A percentile compares a stretch with the other conserved stretches of the same genome.
Evolutionary conservation across 2,329 filamentous ascomycete genomes (phyloP).

Genomic region (Fusarium chlamydosporum): DNA sequence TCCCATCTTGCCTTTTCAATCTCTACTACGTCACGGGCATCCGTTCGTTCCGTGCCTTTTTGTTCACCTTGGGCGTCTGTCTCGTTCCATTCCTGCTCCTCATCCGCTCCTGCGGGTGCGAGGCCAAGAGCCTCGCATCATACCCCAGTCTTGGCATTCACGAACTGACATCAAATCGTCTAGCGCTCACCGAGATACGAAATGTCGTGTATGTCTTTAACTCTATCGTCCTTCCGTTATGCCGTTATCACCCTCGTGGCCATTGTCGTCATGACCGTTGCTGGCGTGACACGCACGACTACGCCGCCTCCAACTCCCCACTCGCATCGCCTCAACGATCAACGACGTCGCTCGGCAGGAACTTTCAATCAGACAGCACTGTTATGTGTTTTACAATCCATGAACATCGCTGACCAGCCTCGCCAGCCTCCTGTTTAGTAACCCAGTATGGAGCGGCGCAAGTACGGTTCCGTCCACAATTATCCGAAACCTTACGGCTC

Average conservation of each 20-base stretch:
- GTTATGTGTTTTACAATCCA: slow-evolving; percentile 5
- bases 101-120: slow-evolving; percentile 39
- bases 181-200: slow-evolving; percentile 65
- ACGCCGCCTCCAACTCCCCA: slow-evolving; percentile 20
- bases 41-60: slow-evolving; percentile 25
- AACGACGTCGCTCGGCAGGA: slow-evolving; percentile 5
- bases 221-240: slow-evolving; percentile 16
- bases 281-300: slow-evolving; percentile 17
- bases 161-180: slow-evolving; percentile 53
- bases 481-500: slow-evolving; percentile 69
- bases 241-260: slow-evolving; percentile 19
- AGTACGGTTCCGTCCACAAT: slow-evolving; percentile 67
- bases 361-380: slow-evolving; percentile 1
- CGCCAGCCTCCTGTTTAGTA: slow-evolving; percentile 70
- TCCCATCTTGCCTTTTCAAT: slow-evolving; percentile 9
- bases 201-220: slow-evolving; percentile 63
- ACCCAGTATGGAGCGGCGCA: slow-evolving; percentile 67
- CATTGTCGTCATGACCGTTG: slow-evolving; percentile 21
- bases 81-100: slow-evolving; percentile 34
- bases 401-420: slow-evolving; percentile 38
- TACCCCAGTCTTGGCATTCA: slow-evolving; percentile 55
- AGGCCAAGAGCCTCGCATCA: slow-evolving; percentile 50
- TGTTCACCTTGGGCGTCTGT: slow-evolving; percentile 22
- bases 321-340: slow-evolving; percentile 14
- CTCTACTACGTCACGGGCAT: neutral